Percentiles rank a stretch among this genome's conserved stretches.
These are phyloP conservation scores for Fraxinus quadrangulata DNA, from an alignment of 257 asterid species.

Conservation along the genomic window DNA sequence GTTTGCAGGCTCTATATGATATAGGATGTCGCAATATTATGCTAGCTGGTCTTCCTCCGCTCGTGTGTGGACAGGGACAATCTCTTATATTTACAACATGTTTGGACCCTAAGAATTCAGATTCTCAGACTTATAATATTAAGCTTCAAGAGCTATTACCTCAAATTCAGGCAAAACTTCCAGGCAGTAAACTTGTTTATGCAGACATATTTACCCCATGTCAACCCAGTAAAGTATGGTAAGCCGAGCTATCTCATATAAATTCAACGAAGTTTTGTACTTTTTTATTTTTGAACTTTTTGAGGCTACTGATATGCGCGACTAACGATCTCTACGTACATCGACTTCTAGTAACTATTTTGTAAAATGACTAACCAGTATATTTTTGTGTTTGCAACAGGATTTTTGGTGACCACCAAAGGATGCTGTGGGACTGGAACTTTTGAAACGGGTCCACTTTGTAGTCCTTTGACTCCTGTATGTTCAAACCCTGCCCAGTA, in stretches of 20 bases:
- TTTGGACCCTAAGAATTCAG: conserved; percentile 8
- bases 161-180: conserved; percentile 25
- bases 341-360: background rate
- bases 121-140: conserved; percentile 22
- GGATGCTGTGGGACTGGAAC: background rate
- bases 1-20: too few species aligned
- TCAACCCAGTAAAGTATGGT: conserved; percentile 31
- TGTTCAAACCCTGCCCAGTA: background rate
- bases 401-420: background rate
- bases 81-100: conserved; percentile 8
- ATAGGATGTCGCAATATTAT: conserved; percentile 29
- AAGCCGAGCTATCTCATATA: too few species aligned
- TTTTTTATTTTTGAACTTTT: too few species aligned
- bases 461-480: background rate
- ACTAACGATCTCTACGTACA: too few species aligned
- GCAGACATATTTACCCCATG: conserved; percentile 31
- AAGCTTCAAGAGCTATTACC: conserved; percentile 24
- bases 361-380: too few species aligned
- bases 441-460: background rate
- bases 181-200: conserved; percentile 33
- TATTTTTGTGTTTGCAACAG: background rate
- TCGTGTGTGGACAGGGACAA: conserved; percentile 26
- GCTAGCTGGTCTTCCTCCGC: conserved; percentile 38
- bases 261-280: too few species aligned
- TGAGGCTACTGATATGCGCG: too few species aligned